Evolutionary conservation across 2,329 filamentous ascomycete species (phyloP).

Genomic region (Dothistroma septosporum): DNA sequence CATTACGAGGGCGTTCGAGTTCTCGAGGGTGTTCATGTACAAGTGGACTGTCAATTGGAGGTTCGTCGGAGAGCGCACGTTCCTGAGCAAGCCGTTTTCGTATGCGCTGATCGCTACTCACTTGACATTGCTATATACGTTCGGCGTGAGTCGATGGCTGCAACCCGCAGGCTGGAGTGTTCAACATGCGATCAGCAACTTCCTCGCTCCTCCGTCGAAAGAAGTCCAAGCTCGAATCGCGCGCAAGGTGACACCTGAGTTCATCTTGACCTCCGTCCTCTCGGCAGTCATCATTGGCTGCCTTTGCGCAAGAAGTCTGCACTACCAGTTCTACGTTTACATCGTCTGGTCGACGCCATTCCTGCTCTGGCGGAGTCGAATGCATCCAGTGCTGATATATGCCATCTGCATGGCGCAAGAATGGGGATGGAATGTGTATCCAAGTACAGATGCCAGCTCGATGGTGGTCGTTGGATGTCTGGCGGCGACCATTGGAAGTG

Average conservation of each 20-base stretch:
- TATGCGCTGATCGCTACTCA: conserved; percentile 63
- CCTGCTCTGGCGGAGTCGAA: conserved; percentile 73
- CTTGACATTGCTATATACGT: conserved; percentile 59
- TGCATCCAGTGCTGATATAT: conserved; percentile 64
- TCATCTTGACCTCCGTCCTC: conserved; percentile 71
- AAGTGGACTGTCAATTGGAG: conserved; percentile 99
- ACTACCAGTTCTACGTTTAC: conserved; percentile 95
- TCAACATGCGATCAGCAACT: conserved; percentile 50
- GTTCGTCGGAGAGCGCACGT: conserved; percentile 79
- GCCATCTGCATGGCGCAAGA: conserved; percentile 74
- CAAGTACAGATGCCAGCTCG: conserved; percentile 67
- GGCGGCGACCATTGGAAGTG: conserved; percentile 59
- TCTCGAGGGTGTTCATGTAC: conserved; percentile 87
- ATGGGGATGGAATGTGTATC: conserved; percentile 91
- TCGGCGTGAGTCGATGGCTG: conserved; percentile 67
- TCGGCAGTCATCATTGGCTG: conserved; percentile 74
- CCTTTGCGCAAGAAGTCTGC: conserved; percentile 79
- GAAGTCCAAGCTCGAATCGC: conserved; percentile 56
- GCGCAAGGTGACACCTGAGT: conserved; percentile 61
- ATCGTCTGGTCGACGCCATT: conserved; percentile 85
- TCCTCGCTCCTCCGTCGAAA: conserved; percentile 42
- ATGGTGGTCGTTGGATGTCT: conserved; percentile 66
- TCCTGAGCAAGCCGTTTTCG: conserved; percentile 69
- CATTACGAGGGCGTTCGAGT: conserved; percentile 77
- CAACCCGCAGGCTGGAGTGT: conserved; percentile 60